These are phyloP conservation scores for Lactuca saligna DNA, from an alignment of 129 eudicot species.

Conservation along the genomic window DNA sequence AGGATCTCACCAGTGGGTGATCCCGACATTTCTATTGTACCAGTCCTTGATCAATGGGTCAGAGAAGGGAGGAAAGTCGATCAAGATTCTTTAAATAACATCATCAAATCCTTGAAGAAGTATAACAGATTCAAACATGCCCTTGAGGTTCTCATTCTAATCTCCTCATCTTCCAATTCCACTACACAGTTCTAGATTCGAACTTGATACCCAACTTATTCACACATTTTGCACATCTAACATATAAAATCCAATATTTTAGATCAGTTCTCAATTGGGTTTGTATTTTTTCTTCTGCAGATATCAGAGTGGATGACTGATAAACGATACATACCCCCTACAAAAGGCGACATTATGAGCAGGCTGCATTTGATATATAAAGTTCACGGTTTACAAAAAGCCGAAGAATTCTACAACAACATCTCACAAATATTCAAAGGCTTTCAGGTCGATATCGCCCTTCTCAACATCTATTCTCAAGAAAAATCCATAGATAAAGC, in stretches of 20 bases:
- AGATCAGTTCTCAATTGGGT: background rate
- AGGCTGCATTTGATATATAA: conserved; percentile 40
- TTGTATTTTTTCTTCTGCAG: conserved; percentile 26
- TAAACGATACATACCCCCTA: conserved; percentile 36
- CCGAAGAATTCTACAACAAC: conserved; percentile 44
- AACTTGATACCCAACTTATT: background rate
- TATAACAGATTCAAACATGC: conserved; percentile 59
- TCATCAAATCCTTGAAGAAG: conserved; percentile 31
- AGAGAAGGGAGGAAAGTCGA: conserved; percentile 40
- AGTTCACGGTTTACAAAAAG: conserved; percentile 53
- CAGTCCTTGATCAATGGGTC: conserved; percentile 66
- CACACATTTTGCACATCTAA: background rate
- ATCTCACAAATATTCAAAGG: conserved; percentile 39
- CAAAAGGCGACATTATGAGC: conserved; percentile 29
- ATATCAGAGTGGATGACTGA: conserved; percentile 71
- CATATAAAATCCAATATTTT: background rate
- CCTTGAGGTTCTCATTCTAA: conserved; percentile 47
- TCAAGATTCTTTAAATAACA: conserved; percentile 23
- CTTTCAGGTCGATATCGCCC: conserved; percentile 37
- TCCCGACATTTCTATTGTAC: conserved; percentile 43
- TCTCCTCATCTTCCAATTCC: background rate
- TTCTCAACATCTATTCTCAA: conserved; percentile 46
- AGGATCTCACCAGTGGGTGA: conserved; percentile 58
- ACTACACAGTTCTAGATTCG: background rate
- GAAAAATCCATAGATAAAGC: conserved; percentile 51